phyloP scores from a whole-genome alignment of 2,329 filamentous ascomycete genomes.

The Tolypocladium sp. region DNA sequence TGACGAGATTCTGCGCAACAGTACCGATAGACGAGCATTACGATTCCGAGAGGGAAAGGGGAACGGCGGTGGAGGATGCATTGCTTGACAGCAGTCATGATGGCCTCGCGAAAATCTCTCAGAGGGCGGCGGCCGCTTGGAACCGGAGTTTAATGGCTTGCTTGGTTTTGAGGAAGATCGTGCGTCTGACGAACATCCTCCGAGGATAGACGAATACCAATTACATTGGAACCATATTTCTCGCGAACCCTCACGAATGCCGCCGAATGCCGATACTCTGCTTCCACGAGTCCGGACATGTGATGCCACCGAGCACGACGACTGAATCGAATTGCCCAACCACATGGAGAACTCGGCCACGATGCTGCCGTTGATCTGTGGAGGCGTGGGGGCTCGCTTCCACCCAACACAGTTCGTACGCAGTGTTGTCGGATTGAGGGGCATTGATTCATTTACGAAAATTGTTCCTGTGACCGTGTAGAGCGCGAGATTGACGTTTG shows the following conservation, averaged over 20 bases:
- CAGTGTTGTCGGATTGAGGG: not conserved
- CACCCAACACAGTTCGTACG: not conserved
- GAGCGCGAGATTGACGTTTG: not conserved
- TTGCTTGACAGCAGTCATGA: conserved; percentile 12
- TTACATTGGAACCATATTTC: conserved; percentile 20
- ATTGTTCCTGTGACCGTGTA: not conserved
- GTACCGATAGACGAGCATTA: conserved; percentile 26
- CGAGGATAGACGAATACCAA: conserved; percentile 34
- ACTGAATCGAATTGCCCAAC: not conserved
- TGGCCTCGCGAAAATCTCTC: conserved; percentile 27
- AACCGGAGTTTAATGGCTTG: conserved; percentile 37
- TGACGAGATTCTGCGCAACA: conserved; percentile 12
- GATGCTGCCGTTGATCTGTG: not conserved
- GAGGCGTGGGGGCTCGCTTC: not conserved
- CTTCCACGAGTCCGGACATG: not conserved
- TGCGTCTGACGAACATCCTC: conserved; percentile 32
- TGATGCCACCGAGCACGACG: not conserved
- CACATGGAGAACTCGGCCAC: not conserved
- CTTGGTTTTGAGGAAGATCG: conserved; percentile 33
- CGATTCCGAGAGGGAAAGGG: conserved; percentile 8
- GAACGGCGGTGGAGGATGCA: conserved; percentile 10
- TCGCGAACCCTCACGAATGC: not conserved
- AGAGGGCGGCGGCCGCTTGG: conserved; percentile 34
- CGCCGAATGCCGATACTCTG: not conserved
- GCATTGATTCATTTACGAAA: not conserved